phyloP scores from a whole-genome alignment of 1,139 yeast species.

The Pichia sp. region DNA sequence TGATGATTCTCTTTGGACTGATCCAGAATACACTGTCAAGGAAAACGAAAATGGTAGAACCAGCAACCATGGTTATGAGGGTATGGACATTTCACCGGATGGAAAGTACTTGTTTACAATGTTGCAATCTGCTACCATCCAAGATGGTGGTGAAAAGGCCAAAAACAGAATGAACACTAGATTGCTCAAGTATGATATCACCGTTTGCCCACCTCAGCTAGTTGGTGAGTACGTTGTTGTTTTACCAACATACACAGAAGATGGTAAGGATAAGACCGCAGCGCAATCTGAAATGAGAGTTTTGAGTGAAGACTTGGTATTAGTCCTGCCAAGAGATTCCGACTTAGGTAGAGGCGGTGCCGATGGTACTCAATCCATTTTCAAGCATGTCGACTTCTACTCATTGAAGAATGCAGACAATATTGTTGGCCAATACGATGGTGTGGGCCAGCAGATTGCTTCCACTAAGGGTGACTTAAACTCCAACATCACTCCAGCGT shows the following conservation, averaged over 20 bases:
- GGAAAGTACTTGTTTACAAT: slow-evolving; percentile 22
- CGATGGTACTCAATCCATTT: slow-evolving; percentile 19
- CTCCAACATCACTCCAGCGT: slow-evolving; percentile 20
- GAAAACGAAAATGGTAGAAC: slow-evolving; percentile 24
- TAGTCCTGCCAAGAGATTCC: slow-evolving; percentile 25
- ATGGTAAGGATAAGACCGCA: slow-evolving; percentile 22
- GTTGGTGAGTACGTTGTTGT: slow-evolving; percentile 23
- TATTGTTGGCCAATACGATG: slow-evolving; percentile 23
- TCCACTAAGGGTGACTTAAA: slow-evolving; percentile 18
- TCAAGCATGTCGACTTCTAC: slow-evolving; percentile 23
- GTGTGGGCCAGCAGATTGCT: slow-evolving; percentile 20
- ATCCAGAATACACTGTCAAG: slow-evolving; percentile 12
- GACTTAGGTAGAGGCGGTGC: slow-evolving; percentile 18
- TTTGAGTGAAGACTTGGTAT: slow-evolving; percentile 20
- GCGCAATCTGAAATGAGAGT: slow-evolving; percentile 25
- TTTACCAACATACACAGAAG: slow-evolving; percentile 20
- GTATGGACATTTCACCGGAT: slow-evolving; percentile 24
- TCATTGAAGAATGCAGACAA: slow-evolving; percentile 23
- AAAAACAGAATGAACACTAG: slow-evolving; percentile 17
- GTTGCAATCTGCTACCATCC: slow-evolving; percentile 25
- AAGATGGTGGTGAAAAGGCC: slow-evolving; percentile 25
- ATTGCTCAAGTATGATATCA: slow-evolving; percentile 23
- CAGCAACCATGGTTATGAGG: slow-evolving; percentile 26
- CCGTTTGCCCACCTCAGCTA: slow-evolving; percentile 14
- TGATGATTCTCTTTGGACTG: slow-evolving; percentile 21